Evolutionary conservation across 805 yeast species (phyloP).

Genomic region (Alloascoidea hylecoeti): DNA sequence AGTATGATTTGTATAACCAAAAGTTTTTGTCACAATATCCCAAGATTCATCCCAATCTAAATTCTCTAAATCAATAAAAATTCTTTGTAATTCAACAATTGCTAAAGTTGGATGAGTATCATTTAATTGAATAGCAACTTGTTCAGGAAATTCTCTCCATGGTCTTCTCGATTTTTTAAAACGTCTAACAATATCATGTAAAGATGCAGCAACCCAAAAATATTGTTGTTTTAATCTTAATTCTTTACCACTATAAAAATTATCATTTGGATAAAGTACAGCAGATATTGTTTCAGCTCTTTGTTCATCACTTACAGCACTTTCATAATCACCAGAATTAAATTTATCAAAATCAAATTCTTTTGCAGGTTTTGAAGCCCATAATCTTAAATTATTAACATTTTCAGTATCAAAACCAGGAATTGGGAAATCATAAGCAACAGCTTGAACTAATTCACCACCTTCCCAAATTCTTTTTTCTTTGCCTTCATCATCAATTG

Average conservation of each 20-base stretch:
- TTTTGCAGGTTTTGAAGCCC: slow-evolving; percentile 83
- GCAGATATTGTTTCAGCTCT: slow-evolving; percentile 87
- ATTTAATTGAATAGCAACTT: slow-evolving; percentile 83
- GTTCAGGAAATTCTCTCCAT: slow-evolving; percentile 76
- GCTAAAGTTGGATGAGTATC: slow-evolving; percentile 94
- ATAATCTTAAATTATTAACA: slow-evolving; percentile 79
- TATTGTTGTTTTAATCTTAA: slow-evolving; percentile 89
- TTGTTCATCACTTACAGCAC: slow-evolving; percentile 75
- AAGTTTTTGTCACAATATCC: slow-evolving; percentile 65
- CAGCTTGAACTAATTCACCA: slow-evolving; percentile 80
- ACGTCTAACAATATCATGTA: slow-evolving; percentile 82
- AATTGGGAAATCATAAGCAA: slow-evolving; percentile 83
- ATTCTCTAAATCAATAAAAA: slow-evolving; percentile 72
- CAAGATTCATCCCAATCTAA: slow-evolving; percentile 78
- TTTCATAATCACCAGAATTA: slow-evolving; percentile 81
- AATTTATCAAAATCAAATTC: slow-evolving; percentile 88
- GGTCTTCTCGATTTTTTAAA: slow-evolving; percentile 66
- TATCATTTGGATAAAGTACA: slow-evolving; percentile 87
- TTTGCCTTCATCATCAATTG: slow-evolving; percentile 34
- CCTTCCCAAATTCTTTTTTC: slow-evolving; percentile 65
- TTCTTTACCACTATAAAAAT: slow-evolving; percentile 83
- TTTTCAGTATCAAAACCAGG: slow-evolving; percentile 79
- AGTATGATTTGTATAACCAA: slow-evolving; percentile 91
- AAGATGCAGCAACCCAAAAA: slow-evolving; percentile 93
- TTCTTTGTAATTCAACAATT: slow-evolving; percentile 76